Evolutionary conservation across 129 eudicot genomes (phyloP).

Genomic region (Tanacetum coccineum): DNA sequence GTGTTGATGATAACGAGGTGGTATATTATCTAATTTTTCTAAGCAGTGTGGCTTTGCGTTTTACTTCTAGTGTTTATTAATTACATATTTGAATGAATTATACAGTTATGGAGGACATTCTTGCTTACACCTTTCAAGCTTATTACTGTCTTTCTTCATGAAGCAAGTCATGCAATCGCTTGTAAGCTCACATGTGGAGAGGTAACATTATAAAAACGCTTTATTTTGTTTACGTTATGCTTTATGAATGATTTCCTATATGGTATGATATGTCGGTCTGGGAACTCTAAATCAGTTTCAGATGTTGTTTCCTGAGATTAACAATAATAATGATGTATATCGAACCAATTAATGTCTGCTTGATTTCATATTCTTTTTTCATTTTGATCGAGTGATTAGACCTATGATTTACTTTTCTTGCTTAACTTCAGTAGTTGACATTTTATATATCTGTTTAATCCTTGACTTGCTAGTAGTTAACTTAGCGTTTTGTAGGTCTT

Average conservation of each 20-base stretch:
- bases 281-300: too few species aligned
- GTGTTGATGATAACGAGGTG: too few species aligned
- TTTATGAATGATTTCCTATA: background rate
- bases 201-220: slow-evolving; percentile 37
- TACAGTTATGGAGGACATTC: slow-evolving; percentile 92
- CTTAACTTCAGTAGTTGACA: slow-evolving; percentile 7
- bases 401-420: too few species aligned
- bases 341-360: too few species aligned
- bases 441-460: background rate
- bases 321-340: too few species aligned
- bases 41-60: too few species aligned
- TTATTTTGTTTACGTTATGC: background rate
- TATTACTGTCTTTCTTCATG: slow-evolving; percentile 97
- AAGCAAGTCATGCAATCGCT: slow-evolving; percentile 99
- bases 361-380: too few species aligned
- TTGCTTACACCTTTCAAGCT: slow-evolving; percentile 94
- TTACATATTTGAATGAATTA: background rate
- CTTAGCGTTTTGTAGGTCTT: background rate
- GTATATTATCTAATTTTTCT: too few species aligned
- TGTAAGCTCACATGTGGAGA: slow-evolving; percentile 94
- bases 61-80: too few species aligned
- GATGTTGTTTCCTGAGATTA: too few species aligned
- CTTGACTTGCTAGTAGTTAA: background rate
- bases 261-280: too few species aligned
- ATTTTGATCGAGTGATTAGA: too few species aligned